Base-by-base conservation (phyloP, 1,284 basidiomycete genomes). In the Ustilago shanxiensis region DNA sequence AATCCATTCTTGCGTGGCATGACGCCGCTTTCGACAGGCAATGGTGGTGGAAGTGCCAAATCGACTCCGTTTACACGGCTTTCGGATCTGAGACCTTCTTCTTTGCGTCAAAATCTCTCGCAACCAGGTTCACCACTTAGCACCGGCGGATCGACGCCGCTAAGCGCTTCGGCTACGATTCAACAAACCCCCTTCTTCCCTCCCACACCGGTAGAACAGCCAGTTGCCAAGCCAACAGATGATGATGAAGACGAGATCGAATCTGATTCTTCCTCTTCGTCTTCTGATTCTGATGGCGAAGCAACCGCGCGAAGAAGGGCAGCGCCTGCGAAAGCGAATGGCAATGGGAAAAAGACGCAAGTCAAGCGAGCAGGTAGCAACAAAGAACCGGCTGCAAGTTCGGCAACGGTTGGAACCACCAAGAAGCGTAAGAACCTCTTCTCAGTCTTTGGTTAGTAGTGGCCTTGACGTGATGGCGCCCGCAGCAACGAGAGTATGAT, bases 51-150 rank as follows among this genome's bases (percentile, higher is more conserved):
- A 18, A 60, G 37, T 35, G 53, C 41, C 16, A 71, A 71, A 47
- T 58, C 75, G 18, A 67, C 77, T 5, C 56, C 77, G 0, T 80
- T 80, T 28, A 68, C 71, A 13, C 68, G 78, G 14, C 59, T 82
- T 11, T 80, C 80, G 31, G 79, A 82, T 6, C 79, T 82, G 8
- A 70, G 72, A 4, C 80, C 80, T 3, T 65, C 74, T 0, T 65
- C 61, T 2, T 55, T 82, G 31, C 80, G 80, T 18, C 75, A 77
- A 41, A 74, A 74, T 18, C 47, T 80, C 6, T 82, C 80, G 51
- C 79, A 72, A 53, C 72, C 74, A 2, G 69, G 71, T 18, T 74
- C 70, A 53, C 72, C 79, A 13, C 39, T 68, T 47, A 68, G 68
- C 53, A 66, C 64, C 0, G 73, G 68, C 10, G 65, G 61, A 6